Percentiles rank a stretch among this genome's conserved stretches.
phyloP scores from a whole-genome alignment of 2,329 filamentous ascomycete species.

The Aspergillus sp. region DNA sequence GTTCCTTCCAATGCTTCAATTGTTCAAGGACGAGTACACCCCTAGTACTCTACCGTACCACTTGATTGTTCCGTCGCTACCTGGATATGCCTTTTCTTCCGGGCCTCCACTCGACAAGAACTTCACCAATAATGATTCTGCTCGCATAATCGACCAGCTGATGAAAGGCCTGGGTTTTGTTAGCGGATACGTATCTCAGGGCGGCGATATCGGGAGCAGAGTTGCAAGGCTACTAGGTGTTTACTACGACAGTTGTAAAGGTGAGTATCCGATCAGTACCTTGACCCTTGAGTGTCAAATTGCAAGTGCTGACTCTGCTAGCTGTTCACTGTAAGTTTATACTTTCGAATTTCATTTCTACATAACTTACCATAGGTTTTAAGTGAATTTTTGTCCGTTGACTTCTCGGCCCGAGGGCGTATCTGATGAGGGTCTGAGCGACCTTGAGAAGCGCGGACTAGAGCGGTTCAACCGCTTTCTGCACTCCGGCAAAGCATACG shows the following conservation, averaged over 20 bases:
- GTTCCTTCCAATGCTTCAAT: conserved; percentile 31
- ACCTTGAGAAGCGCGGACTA: conserved; percentile 31
- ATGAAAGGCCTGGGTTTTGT: conserved; percentile 32
- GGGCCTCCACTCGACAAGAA: conserved; percentile 30
- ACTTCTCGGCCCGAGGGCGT: conserved; percentile 20
- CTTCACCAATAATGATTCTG: conserved; percentile 25
- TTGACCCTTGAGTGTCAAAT: neutral
- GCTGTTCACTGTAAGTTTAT: conserved; percentile 29
- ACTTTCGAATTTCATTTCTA: neutral
- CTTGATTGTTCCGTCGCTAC: conserved; percentile 33
- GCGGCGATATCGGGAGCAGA: conserved; percentile 33
- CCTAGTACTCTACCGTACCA: conserved; percentile 30
- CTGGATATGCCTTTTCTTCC: conserved; percentile 33
- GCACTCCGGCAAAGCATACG: conserved; percentile 24
- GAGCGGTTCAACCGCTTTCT: conserved; percentile 21
- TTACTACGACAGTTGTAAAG: conserved; percentile 32
- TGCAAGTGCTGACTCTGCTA: conserved; percentile 11
- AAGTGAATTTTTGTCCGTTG: conserved; percentile 32
- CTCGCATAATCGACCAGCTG: conserved; percentile 29
- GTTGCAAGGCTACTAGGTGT: conserved; percentile 27
- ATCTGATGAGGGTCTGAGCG: conserved; percentile 22
- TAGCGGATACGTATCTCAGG: conserved; percentile 33
- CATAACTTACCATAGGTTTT: neutral
- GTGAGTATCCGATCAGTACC: conserved; percentile 8
- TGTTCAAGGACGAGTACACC: conserved; percentile 26